phyloP scores from a whole-genome alignment of 148 eudicot species.

The Silene latifolia region DNA sequence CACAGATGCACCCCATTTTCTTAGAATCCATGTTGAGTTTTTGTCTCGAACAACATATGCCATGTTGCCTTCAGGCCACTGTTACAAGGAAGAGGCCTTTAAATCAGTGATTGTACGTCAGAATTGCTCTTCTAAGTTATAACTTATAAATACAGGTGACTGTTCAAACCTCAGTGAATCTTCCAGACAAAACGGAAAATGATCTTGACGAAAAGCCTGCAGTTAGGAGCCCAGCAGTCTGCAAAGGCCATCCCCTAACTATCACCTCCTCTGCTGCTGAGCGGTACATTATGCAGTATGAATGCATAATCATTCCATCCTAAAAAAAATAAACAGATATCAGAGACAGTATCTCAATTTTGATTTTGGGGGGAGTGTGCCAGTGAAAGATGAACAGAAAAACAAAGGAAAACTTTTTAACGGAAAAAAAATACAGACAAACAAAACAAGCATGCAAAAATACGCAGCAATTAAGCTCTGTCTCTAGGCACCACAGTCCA shows the following conservation, averaged over 20 bases:
- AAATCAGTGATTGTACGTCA: background rate
- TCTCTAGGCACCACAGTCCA: too few species aligned
- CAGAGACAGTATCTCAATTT: background rate
- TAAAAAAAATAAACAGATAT: conserved; percentile 18
- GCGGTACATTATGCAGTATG: conserved; percentile 45
- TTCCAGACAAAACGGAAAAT: conserved; percentile 53
- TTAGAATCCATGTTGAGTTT: conserved; percentile 50
- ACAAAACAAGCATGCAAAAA: too few species aligned
- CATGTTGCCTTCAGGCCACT: conserved; percentile 59
- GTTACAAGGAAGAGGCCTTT: conserved; percentile 11
- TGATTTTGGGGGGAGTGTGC: too few species aligned
- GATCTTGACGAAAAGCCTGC: conserved; percentile 53
- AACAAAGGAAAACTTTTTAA: background rate
- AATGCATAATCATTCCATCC: conserved; percentile 55
- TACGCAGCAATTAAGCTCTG: too few species aligned
- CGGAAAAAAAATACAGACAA: background rate
- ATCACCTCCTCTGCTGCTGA: conserved; percentile 58
- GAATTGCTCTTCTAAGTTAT: background rate
- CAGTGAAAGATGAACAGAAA: background rate
- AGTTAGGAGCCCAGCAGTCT: conserved; percentile 61
- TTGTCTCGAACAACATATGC: conserved; percentile 24
- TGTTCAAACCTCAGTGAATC: conserved; percentile 58
- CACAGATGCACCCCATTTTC: conserved; percentile 60
- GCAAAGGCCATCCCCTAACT: conserved; percentile 85
- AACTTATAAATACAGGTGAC: background rate